Percentiles rank a stretch among this genome's conserved stretches.
phyloP scores from a whole-genome alignment of 2,329 filamentous ascomycete genomes.

The Blastomyces gilchristii region DNA sequence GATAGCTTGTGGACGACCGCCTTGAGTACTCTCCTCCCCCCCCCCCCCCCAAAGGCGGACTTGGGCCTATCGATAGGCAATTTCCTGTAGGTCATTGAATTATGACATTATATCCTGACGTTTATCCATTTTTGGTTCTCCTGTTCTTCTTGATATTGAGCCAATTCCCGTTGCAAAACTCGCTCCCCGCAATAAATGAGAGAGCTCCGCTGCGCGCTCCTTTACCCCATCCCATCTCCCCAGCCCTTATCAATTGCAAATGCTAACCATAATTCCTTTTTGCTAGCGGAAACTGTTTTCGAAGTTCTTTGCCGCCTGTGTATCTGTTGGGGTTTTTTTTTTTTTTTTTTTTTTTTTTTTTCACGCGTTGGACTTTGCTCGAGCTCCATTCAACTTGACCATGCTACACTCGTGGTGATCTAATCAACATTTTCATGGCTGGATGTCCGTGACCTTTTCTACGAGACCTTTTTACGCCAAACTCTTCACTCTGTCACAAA shows the following conservation, averaged over 20 bases:
- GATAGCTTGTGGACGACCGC: neutral
- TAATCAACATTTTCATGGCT: neutral
- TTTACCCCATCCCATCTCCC: neutral
- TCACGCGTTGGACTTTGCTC: neutral
- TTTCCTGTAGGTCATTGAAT: neutral
- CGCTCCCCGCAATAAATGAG: neutral
- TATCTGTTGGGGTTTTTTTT: neutral
- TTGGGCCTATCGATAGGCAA: neutral
- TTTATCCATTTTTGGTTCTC: neutral
- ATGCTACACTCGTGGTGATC: conserved; percentile 1
- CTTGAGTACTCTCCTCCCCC: neutral
- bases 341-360: neutral
- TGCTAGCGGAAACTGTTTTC: neutral
- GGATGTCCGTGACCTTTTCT: neutral
- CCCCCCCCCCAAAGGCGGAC: neutral
- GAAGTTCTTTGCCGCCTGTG: neutral
- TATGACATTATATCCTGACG: neutral
- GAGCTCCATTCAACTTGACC: neutral
- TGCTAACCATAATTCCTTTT: neutral
- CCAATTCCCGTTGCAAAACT: neutral
- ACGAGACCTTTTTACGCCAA: neutral
- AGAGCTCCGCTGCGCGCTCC: neutral
- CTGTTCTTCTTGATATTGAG: neutral
- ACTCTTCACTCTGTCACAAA: neutral
- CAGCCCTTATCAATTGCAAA: neutral